These are phyloP conservation scores for Trichoderma citrinoviride DNA, from an alignment of 2,329 filamentous ascomycete species.

Conservation along the genomic window DNA sequence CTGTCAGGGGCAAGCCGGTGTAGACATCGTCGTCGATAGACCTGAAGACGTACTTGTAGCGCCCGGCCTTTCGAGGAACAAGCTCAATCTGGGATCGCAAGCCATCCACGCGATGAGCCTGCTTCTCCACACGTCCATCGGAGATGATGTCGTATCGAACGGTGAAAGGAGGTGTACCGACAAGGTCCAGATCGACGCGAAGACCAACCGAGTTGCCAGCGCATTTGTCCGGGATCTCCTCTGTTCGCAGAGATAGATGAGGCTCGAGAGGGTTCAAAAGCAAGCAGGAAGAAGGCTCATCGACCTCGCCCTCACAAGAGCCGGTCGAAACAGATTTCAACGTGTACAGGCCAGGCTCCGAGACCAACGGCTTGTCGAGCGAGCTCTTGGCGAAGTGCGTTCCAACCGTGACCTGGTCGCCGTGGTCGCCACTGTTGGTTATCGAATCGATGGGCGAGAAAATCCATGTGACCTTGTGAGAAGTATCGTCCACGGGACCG, in stretches of 20 bases:
- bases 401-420: constrained; percentile 55
- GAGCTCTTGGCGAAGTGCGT: constrained; percentile 60
- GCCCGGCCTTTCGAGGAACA: constrained; percentile 74
- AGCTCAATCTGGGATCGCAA: constrained; percentile 82
- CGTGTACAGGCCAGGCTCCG: constrained; percentile 80
- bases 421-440: constrained; percentile 67
- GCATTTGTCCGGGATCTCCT: constrained; percentile 91
- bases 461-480: constrained; percentile 73
- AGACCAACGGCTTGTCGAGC: constrained; percentile 64
- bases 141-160: constrained; percentile 73
- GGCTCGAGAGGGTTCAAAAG: constrained; percentile 90
- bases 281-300: constrained; percentile 91
- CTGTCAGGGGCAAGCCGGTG: constrained; percentile 59
- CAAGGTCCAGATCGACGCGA: constrained; percentile 81
- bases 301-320: constrained; percentile 80
- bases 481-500: constrained; percentile 57
- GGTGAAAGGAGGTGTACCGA: constrained; percentile 89
- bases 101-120: constrained; percentile 60
- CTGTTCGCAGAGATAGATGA: constrained; percentile 66
- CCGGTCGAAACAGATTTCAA: constrained; percentile 75
- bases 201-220: constrained; percentile 91
- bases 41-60: constrained; percentile 82
- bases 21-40: constrained; percentile 83
- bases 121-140: constrained; percentile 54
- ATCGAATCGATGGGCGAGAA: constrained; percentile 75